These are phyloP conservation scores for Aspergillus heteromorphus DNA, from an alignment of 495 filamentous ascomycete genomes.

Conservation along the genomic window DNA sequence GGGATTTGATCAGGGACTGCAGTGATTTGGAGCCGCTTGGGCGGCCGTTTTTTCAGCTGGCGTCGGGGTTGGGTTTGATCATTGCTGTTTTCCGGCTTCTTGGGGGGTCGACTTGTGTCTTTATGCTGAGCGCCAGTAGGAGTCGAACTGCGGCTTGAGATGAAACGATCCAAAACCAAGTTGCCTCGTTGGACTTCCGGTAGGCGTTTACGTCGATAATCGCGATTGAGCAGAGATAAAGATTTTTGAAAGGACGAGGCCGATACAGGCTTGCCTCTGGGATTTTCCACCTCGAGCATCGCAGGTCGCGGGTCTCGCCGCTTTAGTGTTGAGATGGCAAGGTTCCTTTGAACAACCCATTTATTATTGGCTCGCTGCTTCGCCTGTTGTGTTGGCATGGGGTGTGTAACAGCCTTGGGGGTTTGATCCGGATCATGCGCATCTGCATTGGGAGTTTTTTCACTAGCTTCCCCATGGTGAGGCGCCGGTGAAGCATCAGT, in stretches of 20 bases:
- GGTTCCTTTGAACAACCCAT: conserved; percentile 34
- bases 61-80: conserved; percentile 3
- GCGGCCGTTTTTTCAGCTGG: conserved; percentile 45
- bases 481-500: neutral
- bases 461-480: neutral
- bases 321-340: conserved; percentile 29
- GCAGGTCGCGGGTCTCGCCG: conserved; percentile 33
- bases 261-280: conserved; percentile 12
- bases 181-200: conserved; percentile 15
- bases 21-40: conserved; percentile 46
- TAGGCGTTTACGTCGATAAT: conserved; percentile 16
- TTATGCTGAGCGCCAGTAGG: neutral
- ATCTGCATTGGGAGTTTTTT: neutral
- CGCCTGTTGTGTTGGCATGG: conserved; percentile 11
- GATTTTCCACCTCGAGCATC: conserved; percentile 32
- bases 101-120: neutral
- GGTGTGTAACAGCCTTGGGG: neutral
- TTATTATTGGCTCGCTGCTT: conserved; percentile 25
- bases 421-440: neutral
- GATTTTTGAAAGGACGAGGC: conserved; percentile 24
- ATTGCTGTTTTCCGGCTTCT: neutral
- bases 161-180: conserved; percentile 36
- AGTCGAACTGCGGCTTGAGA: conserved; percentile 17
- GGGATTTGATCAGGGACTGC: conserved; percentile 18
- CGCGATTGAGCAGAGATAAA: conserved; percentile 23